Percentiles rank a stretch among this genome's conserved stretches.
These are phyloP conservation scores for Syzygium malaccense DNA, from an alignment of 441 rosid genomes.

Conservation along the genomic window DNA sequence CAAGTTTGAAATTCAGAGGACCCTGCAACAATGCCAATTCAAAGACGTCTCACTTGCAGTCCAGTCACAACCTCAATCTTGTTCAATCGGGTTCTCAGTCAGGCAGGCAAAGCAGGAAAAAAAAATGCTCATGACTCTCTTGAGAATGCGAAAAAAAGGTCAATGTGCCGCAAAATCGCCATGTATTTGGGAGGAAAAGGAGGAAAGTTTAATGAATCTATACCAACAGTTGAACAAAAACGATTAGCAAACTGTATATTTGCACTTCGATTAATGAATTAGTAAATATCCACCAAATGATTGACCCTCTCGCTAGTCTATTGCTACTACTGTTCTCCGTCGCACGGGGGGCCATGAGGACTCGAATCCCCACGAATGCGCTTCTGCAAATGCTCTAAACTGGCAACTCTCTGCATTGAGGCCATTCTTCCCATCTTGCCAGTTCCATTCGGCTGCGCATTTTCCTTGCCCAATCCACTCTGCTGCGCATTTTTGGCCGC, in stretches of 20 bases:
- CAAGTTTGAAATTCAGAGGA: not conserved
- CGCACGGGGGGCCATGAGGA: conserved; percentile 16
- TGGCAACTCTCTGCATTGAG: conserved; percentile 78
- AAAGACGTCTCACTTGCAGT: not conserved
- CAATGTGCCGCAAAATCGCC: not conserved
- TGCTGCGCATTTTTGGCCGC: conserved; percentile 29
- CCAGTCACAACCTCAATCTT: not conserved
- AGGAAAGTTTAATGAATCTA: not conserved
- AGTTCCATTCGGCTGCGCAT: not conserved
- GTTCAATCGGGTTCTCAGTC: not conserved
- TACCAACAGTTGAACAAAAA: not conserved
- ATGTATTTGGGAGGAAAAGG: not conserved
- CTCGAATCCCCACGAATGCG: conserved; percentile 39
- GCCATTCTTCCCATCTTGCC: conserved; percentile 55
- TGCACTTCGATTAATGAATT: not conserved
- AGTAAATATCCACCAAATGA: not conserved
- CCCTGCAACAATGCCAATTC: not conserved
- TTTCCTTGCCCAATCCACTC: conserved; percentile 22
- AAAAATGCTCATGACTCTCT: not conserved
- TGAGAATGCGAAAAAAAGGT: not conserved
- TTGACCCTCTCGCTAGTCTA: not conserved
- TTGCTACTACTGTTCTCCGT: conserved; percentile 22
- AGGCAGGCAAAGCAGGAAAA: not conserved
- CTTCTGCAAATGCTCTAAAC: conserved; percentile 91
- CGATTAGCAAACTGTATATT: not conserved